Evolutionary conservation across 2,329 filamentous ascomycete genomes (phyloP).

Genomic region (Aspergillus brunneoviolaceus): DNA sequence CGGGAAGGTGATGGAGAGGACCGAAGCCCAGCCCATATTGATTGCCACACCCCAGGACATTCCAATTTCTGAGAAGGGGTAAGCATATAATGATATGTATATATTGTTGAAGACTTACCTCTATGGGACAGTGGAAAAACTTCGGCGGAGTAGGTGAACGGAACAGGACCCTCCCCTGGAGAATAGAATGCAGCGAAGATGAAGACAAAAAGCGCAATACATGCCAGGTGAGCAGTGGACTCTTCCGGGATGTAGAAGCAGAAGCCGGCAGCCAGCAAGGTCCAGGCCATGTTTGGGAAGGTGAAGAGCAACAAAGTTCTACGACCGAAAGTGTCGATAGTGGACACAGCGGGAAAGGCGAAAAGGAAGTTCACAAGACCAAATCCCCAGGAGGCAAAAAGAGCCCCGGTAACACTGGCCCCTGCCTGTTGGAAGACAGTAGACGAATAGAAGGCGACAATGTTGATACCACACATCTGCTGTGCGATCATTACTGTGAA

Average conservation of each 20-base stretch:
- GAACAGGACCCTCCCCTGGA: conserved; percentile 60
- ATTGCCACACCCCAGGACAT: conserved; percentile 48
- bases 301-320: conserved; percentile 63
- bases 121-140: conserved; percentile 57
- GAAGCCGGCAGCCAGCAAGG: conserved; percentile 62
- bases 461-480: conserved; percentile 71
- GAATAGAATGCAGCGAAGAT: conserved; percentile 66
- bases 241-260: conserved; percentile 53
- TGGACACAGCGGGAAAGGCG: conserved; percentile 64
- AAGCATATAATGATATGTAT: not conserved
- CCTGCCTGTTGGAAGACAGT: conserved; percentile 58
- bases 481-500: conserved; percentile 78
- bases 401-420: conserved; percentile 54
- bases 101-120: conserved; percentile 30
- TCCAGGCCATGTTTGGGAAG: conserved; percentile 68
- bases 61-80: conserved; percentile 44
- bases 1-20: conserved; percentile 53
- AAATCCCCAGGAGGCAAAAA: conserved; percentile 65
- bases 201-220: conserved; percentile 63
- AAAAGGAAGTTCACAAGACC: conserved; percentile 66
- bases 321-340: conserved; percentile 67
- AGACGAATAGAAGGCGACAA: conserved; percentile 74
- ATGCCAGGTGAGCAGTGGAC: conserved; percentile 49
- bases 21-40: conserved; percentile 50
- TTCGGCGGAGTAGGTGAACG: conserved; percentile 56